phyloP scores from a whole-genome alignment of 148 eudicot genomes.

The Simmondsia chinensis region DNA sequence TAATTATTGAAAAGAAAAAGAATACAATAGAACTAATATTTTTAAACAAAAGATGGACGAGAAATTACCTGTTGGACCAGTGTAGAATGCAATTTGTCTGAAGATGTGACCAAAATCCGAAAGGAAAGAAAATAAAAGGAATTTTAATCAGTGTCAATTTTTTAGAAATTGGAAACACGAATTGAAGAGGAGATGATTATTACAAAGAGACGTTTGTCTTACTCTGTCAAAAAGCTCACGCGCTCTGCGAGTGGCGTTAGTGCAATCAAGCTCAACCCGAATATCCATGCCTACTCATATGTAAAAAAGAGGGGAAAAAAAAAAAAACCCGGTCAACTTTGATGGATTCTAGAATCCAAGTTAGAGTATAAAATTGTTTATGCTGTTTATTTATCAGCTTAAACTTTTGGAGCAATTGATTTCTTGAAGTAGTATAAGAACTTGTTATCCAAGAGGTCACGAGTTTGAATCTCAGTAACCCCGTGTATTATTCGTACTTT shows the following conservation, averaged over 20 bases:
- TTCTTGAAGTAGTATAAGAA: too few species aligned
- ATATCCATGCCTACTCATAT: conserved; percentile 68
- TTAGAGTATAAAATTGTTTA: too few species aligned
- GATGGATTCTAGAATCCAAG: too few species aligned
- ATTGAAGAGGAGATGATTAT: not conserved
- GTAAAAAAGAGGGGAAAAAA: not conserved
- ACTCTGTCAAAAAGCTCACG: conserved; percentile 92
- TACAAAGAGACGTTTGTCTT: conserved; percentile 11
- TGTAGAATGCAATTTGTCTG: conserved; percentile 84
- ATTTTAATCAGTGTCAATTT: not conserved
- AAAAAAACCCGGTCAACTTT: too few species aligned
- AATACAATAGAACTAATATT: too few species aligned
- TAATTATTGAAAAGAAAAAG: too few species aligned
- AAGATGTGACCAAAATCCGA: too few species aligned
- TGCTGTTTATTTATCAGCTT: too few species aligned
- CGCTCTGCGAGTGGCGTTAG: conserved; percentile 86
- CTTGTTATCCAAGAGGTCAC: too few species aligned
- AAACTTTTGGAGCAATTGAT: too few species aligned
- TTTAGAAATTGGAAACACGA: not conserved
- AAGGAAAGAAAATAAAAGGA: not conserved
- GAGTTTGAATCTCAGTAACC: too few species aligned
- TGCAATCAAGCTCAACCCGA: conserved; percentile 78
- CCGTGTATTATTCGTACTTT: too few species aligned
- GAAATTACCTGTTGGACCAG: conserved; percentile 82
- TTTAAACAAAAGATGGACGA: not conserved